A percentile compares a stretch with the other conserved stretches of the same genome.
These are phyloP conservation scores for Tieghemostelium lacteum DNA, from an alignment of 78 protist species.

Conservation along the genomic window DNA sequence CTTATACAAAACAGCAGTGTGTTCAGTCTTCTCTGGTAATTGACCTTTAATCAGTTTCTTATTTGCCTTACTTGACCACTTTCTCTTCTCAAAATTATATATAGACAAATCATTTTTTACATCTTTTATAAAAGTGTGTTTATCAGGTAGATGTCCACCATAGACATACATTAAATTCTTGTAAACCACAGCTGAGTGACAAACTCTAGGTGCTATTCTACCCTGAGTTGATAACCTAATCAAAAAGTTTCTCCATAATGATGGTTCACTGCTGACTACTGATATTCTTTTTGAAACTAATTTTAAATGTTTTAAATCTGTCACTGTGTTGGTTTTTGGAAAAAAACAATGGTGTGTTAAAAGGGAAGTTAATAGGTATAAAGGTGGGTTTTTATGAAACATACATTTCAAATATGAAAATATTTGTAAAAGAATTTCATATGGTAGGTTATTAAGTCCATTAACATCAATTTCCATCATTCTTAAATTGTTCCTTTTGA, in stretches of 20 bases:
- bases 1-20: slow-evolving; percentile 48
- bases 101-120: slow-evolving; percentile 55
- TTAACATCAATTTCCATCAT: no score
- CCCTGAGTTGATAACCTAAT: slow-evolving; percentile 14
- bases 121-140: slow-evolving; percentile 70
- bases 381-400: background rate
- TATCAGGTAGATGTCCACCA: slow-evolving; percentile 80
- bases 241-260: slow-evolving; percentile 58
- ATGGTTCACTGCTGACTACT: slow-evolving; percentile 30
- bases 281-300: slow-evolving; percentile 28
- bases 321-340: slow-evolving; percentile 1
- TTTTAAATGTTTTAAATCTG: slow-evolving; percentile 34
- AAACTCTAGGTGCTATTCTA: slow-evolving; percentile 66
- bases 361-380: background rate
- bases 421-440: slow-evolving; percentile 40
- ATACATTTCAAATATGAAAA: slow-evolving; percentile 51
- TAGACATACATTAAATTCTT: slow-evolving; percentile 61
- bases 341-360: background rate
- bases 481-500: no score
- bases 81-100: slow-evolving; percentile 39
- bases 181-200: slow-evolving; percentile 62
- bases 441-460: slow-evolving; percentile 27
- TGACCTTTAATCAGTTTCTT: no score
- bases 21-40: slow-evolving; percentile 77
- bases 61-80: no score